Evolutionary conservation across 352 stramenopile genomes (phyloP), one percentile per base, ranked within the genome.

Genomic region (Phytophthora fragariae): DNA sequence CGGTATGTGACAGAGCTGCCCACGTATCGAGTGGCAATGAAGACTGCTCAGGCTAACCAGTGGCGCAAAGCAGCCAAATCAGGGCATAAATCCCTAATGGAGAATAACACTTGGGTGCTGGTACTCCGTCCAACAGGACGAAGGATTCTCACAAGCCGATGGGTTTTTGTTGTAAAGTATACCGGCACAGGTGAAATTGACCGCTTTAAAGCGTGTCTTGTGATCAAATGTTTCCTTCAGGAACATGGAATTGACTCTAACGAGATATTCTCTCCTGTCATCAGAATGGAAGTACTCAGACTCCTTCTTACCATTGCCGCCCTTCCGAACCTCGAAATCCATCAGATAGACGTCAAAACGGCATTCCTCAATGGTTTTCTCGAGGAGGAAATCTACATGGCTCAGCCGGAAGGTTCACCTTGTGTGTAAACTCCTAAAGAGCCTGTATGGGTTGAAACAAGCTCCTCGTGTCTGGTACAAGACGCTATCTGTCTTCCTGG

Each of bases 281-380:
- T 27, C 24, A 27, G 24, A 27, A 27, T 27, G 24, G 24, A 27
- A 27, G 24, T 27, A 27, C 24, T 53, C 37, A 24, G 37, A 37
- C 56, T 64, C 15, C 57, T 64, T 15, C 57, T 56, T 8, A 64
- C 37, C 2, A 64, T 64, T 29, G 56, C 37, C 4, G 56, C 56
- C 1, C 11, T 50, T 1, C 41, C 56, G 1, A 60, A 80, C 19
- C 70, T 60, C 29, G 24, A 75, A 46, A n/a, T 68, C 21, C 56
- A 75, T 19, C 65, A 80, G 31, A 74, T 71, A 49, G 63, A 80
- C 62, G 62, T 74, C 2, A 75, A 74, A 21, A 80, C 60, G 0
- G 69, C 56, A 7, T 77, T 77, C 31, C 46, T 72, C 3, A 62
- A 77, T 29, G 62, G 62, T 14, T 27, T 27, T 27, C 24, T 27